Evolutionary conservation across 2,329 filamentous ascomycete species (phyloP), one percentile per base, ranked within the genome.

Genomic region (Nannizziopsis arthrosporioides): DNA sequence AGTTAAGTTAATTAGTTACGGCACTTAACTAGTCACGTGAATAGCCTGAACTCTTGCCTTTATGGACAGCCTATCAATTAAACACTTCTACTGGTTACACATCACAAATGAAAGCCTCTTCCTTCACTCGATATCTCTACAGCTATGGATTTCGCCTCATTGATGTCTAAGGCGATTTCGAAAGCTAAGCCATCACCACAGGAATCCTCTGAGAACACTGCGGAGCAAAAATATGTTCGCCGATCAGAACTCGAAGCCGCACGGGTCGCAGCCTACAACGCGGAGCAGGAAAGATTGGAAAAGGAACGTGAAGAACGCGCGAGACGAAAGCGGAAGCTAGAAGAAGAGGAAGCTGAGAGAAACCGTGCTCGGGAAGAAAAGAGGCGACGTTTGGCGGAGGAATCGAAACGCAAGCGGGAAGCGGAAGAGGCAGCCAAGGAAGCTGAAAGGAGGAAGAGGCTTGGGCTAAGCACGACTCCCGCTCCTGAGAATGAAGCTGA

Each of bases 101-200:
- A 27, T n/a, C n/a, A n/a, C n/a, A n/a, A n/a, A n/a, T n/a, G n/a
- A n/a, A n/a, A n/a, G n/a, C n/a, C n/a, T n/a, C n/a, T n/a, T n/a
- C n/a, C n/a, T n/a, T n/a, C n/a, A n/a, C n/a, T n/a, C n/a, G n/a
- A n/a, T n/a, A n/a, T n/a, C n/a, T n/a, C n/a, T 8, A 12, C 37
- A 11, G 45, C 18, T 30, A 98, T 98, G 92, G 89, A 98, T 68
- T 98, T 98, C 72, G 88, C 88, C 52, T 79, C 87, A 32, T 73
- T 98, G 42, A 94, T 98, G 86, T 81, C 85, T 60, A 84, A 87
- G 62, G 88, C 94, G 68, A 92, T 98, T 60, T 80, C 85, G 59
- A 93, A 92, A 66, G 75, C 82, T 56, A 86, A 86, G 65, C 68
- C 75, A 47, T 56, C 67, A 37, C 56, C 68, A 37, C 56, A 68